Evolutionary conservation across 306 rosid species (phyloP), one percentile per base, ranked within the genome.

Genomic region (Ziziphus jujuba): DNA sequence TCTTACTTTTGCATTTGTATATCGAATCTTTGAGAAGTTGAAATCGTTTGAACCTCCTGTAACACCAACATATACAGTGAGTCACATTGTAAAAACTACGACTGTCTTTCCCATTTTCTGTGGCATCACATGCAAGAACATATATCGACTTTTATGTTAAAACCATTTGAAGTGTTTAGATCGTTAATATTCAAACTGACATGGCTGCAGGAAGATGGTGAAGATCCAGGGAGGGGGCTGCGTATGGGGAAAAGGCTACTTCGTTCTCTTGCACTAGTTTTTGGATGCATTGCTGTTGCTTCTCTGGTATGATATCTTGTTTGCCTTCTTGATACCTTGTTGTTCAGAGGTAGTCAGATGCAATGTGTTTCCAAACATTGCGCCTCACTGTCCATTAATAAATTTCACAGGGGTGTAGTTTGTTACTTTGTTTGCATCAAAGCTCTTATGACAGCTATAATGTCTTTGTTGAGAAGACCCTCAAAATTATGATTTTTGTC

Each of bases 21-120:
- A 93, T 83, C 91, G 99, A 63, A 65, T 93, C 64, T 93, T 93
- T 77, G 99, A 93, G 84, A 93, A 93, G 87, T 80, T 93, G 83
- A 93, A 90, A 78, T 63, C 99, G 59, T 86, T 77, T 77, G 97
- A 93, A 75, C 71, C 83, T 23, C 83, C 95, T 65, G 82, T 53
- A 78, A 59, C 91, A 38, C 85, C 87, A 25, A 83, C 79, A 67
- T 83, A 75, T 75, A 82, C 73, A 12, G 99, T 93, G 88, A 77
- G 99, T 74, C 24, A 40, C 34, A 34, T 33, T 61, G 63, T 53
- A 34, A 43, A 48, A 48, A 43, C 31, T 45, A 31, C 7, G 22
- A 67, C 54, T 10, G 45, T 61, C 19, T 48, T 19, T 19, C 47
- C 19, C 51, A 36, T 59, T 43, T 70, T 64, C 70, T 72, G 51